Evolutionary conservation across 352 stramenopile genomes (phyloP).

Genomic region (Pythium angustatum): DNA sequence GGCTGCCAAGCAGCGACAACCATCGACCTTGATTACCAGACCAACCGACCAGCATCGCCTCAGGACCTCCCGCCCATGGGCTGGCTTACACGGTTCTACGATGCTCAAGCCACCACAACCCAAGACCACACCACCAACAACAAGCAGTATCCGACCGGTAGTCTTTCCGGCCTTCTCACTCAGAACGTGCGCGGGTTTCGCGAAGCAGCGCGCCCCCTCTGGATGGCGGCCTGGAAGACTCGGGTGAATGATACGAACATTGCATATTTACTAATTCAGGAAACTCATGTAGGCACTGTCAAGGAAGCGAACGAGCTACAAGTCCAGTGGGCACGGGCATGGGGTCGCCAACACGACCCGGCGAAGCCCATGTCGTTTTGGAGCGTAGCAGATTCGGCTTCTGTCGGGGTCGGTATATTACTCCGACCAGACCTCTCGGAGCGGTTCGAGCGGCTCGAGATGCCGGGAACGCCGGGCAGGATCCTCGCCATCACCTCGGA

Average conservation of each 20-base stretch:
- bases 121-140: background rate
- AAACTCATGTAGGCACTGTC: constrained; percentile 1
- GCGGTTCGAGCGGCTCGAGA: background rate
- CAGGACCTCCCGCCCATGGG: background rate
- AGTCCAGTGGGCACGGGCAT: background rate
- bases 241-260: background rate
- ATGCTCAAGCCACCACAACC: no score
- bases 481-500: background rate
- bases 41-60: no score
- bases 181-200: constrained; percentile 6
- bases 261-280: background rate
- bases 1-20: no score
- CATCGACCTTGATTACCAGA: no score
- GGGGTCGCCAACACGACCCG: background rate
- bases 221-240: background rate
- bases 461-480: background rate
- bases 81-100: background rate
- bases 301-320: background rate
- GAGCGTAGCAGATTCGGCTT: background rate
- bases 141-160: background rate
- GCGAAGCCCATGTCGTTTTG: background rate
- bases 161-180: background rate
- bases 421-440: background rate
- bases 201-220: background rate
- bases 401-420: background rate